A percentile compares a stretch with the other conserved stretches of the same genome.
These are phyloP conservation scores for Quercus gilva DNA, from an alignment of 306 rosid genomes.

Conservation along the genomic window DNA sequence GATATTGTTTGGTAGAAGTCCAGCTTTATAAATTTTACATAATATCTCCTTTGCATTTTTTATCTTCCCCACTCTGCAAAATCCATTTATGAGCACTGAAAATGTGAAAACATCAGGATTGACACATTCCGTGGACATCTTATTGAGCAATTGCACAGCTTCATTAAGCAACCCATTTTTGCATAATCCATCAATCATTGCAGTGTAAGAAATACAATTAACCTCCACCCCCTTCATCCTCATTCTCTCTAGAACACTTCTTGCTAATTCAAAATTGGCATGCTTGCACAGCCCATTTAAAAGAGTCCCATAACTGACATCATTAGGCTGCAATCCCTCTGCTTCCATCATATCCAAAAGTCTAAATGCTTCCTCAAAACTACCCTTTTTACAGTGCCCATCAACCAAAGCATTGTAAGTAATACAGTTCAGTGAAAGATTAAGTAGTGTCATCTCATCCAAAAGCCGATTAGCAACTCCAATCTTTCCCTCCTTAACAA, in stretches of 20 bases:
- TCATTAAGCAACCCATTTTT: conserved; percentile 61
- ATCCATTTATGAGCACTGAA: conserved; percentile 76
- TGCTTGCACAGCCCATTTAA: conserved; percentile 60
- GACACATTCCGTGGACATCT: conserved; percentile 44
- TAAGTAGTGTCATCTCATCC: conserved; percentile 50
- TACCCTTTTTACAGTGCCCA: conserved; percentile 50
- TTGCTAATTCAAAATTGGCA: conserved; percentile 48
- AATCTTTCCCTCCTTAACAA: conserved; percentile 75
- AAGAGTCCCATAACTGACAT: conserved; percentile 57
- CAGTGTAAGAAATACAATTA: conserved; percentile 45
- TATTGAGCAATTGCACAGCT: conserved; percentile 49
- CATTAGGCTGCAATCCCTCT: conserved; percentile 51
- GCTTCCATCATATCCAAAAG: conserved; percentile 60
- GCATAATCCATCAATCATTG: conserved; percentile 66
- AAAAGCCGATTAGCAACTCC: conserved; percentile 62
- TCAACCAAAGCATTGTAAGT: conserved; percentile 60
- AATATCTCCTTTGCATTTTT: conserved; percentile 58
- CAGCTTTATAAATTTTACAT: conserved; percentile 62
- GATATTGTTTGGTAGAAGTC: conserved; percentile 46
- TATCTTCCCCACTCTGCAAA: conserved; percentile 54
- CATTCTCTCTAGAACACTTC: conserved; percentile 51
- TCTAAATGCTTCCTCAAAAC: conserved; percentile 51
- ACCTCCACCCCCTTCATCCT: conserved; percentile 39
- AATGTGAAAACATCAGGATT: conserved; percentile 59
- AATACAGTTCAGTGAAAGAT: conserved; percentile 48